Evolutionary conservation across 306 rosid genomes (phyloP), one percentile per base, ranked within the genome.

Genomic region (Cercis canadensis): DNA sequence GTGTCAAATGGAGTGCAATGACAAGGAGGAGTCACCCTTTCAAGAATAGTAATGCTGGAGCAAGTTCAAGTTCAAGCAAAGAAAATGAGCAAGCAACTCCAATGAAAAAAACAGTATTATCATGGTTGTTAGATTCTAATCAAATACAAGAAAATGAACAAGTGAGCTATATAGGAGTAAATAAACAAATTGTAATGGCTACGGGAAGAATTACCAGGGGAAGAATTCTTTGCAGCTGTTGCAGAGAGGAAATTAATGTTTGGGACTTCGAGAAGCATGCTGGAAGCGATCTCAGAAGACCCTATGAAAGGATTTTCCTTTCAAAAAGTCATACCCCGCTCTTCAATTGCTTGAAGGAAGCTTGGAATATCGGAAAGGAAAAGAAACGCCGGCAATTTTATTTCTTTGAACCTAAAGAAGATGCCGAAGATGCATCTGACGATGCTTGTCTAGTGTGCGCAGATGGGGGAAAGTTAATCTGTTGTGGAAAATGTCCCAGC

Each of bases 391-490:
- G 4, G 49, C 40, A 69, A 62, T 15, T 44, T 5, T 31, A 73
- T 5, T 3, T 7, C 18, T 45, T 52, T 40, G 19, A 57, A 32
- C 73, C 58, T 0, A 33, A 13, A 4, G 32, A 33, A 54, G 41
- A 37, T 31, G 72, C 57, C 19, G 0, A 10, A 14, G 79, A 78
- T 40, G 62, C n/a, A 4, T 64, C 57, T 32, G 87, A 83, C 6
- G 80, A 53, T 65, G 58, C 74, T 21, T 80, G 86, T 44, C 17
- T 69, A 11, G 31, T 86, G 7, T 83, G 90, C 3, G 86, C 83
- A 5, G 75, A 75, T 61, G 81, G 82, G 57, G 90, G 82, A 13
- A 77, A 75, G 45, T 55, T 80, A 45, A 51, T 80, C 16, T 71
- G 80, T 37, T 86, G 86, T 73, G 76, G 69, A 1, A 69, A 68